A percentile compares a stretch with the other conserved stretches of the same genome.
These are phyloP conservation scores for Coemansia guatemalensis DNA, from an alignment of 192 early-diverging fungal species.

Conservation along the genomic window DNA sequence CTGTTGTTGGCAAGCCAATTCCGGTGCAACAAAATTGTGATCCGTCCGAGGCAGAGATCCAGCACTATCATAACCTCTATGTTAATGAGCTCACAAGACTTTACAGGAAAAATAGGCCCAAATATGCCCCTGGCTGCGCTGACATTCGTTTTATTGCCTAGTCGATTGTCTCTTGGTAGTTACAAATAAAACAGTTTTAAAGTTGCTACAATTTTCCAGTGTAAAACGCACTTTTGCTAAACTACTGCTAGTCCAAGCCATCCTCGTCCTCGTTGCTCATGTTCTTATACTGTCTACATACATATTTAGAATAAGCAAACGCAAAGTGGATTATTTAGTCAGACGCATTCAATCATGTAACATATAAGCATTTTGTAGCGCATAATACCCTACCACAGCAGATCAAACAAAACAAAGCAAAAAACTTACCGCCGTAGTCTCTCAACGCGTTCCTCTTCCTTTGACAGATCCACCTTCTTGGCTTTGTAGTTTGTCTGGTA, in stretches of 20 bases:
- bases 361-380: background rate
- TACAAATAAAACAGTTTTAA: background rate
- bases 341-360: background rate
- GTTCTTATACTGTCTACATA: constrained; percentile 40
- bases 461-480: constrained; percentile 77
- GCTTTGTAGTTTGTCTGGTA: constrained; percentile 79
- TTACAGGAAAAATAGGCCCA: constrained; percentile 44
- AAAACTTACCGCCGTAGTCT: constrained; percentile 66
- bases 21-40: constrained; percentile 26
- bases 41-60: constrained; percentile 29
- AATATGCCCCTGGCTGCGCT: constrained; percentile 33
- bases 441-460: constrained; percentile 72
- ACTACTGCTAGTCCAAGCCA: constrained; percentile 18
- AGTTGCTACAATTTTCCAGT: too few species aligned
- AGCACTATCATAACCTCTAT: constrained; percentile 37
- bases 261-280: constrained; percentile 37
- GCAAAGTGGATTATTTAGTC: too few species aligned
- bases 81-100: constrained; percentile 41
- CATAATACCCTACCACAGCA: background rate
- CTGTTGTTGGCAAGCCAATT: constrained; percentile 50
- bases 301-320: background rate
- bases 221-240: background rate
- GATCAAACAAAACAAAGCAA: background rate
- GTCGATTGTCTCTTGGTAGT: background rate
- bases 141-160: constrained; percentile 43